Evolutionary conservation across 331 rosid genomes (phyloP), one percentile per base, ranked within the genome.

Genomic region (Quercus phellos): DNA sequence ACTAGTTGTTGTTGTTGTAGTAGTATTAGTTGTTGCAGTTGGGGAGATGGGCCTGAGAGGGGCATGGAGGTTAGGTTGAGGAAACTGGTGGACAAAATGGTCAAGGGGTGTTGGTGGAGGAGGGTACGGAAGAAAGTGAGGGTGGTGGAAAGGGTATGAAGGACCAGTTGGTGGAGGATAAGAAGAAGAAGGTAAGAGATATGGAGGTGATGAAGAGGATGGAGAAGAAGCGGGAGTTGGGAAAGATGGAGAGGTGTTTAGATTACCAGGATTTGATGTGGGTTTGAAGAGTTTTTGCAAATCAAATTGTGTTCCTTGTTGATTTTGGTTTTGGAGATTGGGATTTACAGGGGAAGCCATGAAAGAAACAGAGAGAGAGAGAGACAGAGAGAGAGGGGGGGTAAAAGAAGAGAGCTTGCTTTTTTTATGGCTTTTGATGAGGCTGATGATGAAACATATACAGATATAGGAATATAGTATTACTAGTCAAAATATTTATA

Each of bases 271-370:
- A 72, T 74, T 88, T 0, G 91, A 59, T 1, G 88, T 27, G 79
- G 91, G 88, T 64, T 91, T 94, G 87, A 91, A 89, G 74, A 93
- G 88, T 35, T 84, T 88, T 38, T 87, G 88, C 66, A 93, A 77
- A 85, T 93, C 97, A 74, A 89, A 90, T 72, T 74, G 87, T 72
- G 68, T 11, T 13, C 75, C 59, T 51, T 80, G 90, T 61, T 73
- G 89, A 27, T 84, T 89, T 77, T 86, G 94, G 79, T 88, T 88
- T 24, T 66, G 71, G n/a, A 66, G 51, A 18, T 89, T 90, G 77
- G 87, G 93, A 82, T 90, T 89, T 51, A 92, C 97, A 76, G 96
- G 69, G 55, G 94, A 89, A 79, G 98, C 97, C 97, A 92, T 93
- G 84, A 73, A 70, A 56, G 12, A 21, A 1, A 21, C 0, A 43